Evolutionary conservation across 495 filamentous ascomycete genomes (phyloP).

Genomic region (Chaetomium fimeti): DNA sequence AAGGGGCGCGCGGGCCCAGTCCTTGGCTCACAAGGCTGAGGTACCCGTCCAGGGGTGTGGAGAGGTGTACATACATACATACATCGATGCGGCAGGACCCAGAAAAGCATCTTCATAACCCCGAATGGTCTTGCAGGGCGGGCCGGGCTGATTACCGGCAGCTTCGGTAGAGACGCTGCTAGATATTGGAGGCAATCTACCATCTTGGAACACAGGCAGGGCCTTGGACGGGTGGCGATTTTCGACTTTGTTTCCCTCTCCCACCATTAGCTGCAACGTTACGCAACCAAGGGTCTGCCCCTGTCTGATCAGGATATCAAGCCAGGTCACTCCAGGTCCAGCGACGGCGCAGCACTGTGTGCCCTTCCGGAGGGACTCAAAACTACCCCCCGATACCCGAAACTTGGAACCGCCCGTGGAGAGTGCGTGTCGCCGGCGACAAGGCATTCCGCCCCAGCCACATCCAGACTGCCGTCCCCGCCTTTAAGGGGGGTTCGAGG

Average conservation of each 20-base stretch:
- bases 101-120: neutral
- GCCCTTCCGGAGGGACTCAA: neutral
- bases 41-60: neutral
- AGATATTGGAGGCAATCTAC: neutral
- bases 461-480: neutral
- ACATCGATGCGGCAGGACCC: neutral
- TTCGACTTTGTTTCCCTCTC: neutral
- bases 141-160: neutral
- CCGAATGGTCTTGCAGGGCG: neutral
- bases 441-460: neutral
- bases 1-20: neutral
- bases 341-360: constrained; percentile 4
- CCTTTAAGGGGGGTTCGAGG: neutral
- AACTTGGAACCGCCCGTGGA: neutral
- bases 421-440: neutral
- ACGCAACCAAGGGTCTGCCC: constrained; percentile 3
- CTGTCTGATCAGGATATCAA: neutral
- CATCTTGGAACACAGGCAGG: neutral
- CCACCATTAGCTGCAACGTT: constrained; percentile 12
- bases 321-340: neutral
- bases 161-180: neutral
- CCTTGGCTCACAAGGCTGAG: neutral
- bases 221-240: neutral
- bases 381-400: neutral
- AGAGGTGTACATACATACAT: no score